phyloP scores from a whole-genome alignment of 306 rosid species.

The Cucurbita pepo region DNA sequence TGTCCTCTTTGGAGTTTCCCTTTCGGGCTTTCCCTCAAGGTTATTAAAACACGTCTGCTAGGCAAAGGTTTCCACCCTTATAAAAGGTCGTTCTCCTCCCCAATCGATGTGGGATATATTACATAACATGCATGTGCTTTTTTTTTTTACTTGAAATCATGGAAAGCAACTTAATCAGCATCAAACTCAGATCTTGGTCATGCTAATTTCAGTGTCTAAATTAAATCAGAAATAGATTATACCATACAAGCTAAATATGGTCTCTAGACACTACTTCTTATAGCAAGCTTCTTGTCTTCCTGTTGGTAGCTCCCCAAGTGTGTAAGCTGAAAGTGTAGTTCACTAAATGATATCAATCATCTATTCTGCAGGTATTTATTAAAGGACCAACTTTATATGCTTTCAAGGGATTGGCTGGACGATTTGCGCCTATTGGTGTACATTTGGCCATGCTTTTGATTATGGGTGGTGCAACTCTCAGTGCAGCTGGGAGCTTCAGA shows the following conservation, averaged over 20 bases:
- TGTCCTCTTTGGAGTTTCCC: no score
- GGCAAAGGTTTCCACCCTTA: no score
- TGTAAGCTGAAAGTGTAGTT: not conserved
- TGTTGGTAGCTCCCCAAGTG: not conserved
- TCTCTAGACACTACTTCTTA: not conserved
- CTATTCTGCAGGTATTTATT: conserved; percentile 48
- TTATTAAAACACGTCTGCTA: no score
- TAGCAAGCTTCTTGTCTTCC: not conserved
- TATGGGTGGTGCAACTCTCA: conserved; percentile 87
- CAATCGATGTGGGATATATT: no score
- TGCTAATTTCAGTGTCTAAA: not conserved
- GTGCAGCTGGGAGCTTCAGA: conserved; percentile 88
- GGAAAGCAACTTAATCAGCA: not conserved
- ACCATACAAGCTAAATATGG: not conserved
- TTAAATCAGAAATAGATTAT: not conserved
- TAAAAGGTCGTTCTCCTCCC: no score
- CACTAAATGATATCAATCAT: not conserved
- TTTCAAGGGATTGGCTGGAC: conserved; percentile 73
- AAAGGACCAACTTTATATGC: conserved; percentile 83
- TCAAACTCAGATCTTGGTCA: not conserved
- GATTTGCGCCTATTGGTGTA: conserved; percentile 91
- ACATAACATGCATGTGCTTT: not conserved
- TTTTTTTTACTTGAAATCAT: not conserved
- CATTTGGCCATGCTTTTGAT: conserved; percentile 79
- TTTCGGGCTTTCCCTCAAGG: no score